Conservation (phyloP, 768 basidiomycete species). For the Gyrodon lividus region DNA sequence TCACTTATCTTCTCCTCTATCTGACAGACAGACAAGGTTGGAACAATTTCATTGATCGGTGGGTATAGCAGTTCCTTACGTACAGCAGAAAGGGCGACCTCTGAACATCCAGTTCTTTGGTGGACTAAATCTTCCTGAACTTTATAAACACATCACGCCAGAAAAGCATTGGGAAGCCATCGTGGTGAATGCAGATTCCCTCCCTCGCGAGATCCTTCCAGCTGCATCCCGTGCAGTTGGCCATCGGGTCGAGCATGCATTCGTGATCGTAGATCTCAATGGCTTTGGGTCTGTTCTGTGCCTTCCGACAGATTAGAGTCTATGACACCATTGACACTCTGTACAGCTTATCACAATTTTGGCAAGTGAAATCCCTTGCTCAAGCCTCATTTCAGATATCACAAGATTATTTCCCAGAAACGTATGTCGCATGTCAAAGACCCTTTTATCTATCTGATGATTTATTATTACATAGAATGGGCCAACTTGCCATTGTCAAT, state of each 20-base stretch:
- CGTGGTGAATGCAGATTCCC: slow-evolving; percentile 62
- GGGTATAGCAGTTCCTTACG: not conserved
- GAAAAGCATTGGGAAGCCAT: slow-evolving; percentile 63
- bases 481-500: slow-evolving; percentile 67
- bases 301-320: not conserved
- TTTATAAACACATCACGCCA: slow-evolving; percentile 57
- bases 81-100: slow-evolving; percentile 61
- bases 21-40: slow-evolving; percentile 65
- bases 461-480: slow-evolving; percentile 51
- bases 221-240: slow-evolving; percentile 59
- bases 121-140: slow-evolving; percentile 52
- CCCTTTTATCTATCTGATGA: not conserved
- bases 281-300: slow-evolving; percentile 56
- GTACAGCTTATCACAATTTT: slow-evolving; percentile 62
- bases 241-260: slow-evolving; percentile 45
- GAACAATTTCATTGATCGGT: slow-evolving; percentile 1
- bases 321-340: not conserved
- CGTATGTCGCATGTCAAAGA: slow-evolving; percentile 42
- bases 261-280: slow-evolving; percentile 70
- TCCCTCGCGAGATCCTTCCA: slow-evolving; percentile 66
- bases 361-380: slow-evolving; percentile 70
- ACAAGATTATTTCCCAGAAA: slow-evolving; percentile 78
- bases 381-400: slow-evolving; percentile 68
- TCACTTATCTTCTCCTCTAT: not conserved
- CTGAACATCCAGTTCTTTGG: slow-evolving; percentile 67